Base-by-base conservation (phyloP, 1,284 basidiomycete species). In the Omphalotus olearius region DNA sequence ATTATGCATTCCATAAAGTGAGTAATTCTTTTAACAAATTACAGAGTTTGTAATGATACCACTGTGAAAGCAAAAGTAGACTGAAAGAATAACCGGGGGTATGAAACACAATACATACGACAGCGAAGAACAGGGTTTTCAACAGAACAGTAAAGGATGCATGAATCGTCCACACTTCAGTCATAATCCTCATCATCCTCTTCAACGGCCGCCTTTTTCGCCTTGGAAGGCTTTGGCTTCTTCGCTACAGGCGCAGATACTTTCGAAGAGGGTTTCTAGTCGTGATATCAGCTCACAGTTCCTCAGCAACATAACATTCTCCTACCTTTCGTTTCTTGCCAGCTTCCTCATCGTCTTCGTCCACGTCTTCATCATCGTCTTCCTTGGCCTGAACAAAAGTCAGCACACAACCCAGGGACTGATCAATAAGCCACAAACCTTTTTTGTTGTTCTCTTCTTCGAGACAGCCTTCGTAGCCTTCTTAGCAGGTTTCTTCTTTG, bases 241-340 rank as follows among this genome's bases (percentile, higher is more conserved):
- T 74, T 74, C n/a, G 69, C 60, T 6, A 66, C 44, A 18, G 69
- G 69, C 52, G 70, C 69, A 35, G 64, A 57, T 16, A 65, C 54
- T 41, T 69, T 68, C 23, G 68, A 61, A 26, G 65, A 60, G 7
- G 69, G 64, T 52, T 69, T 70, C 72, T 72, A 23, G 52, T 26
- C 18, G 49, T 4, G 17, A 13, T 17, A 16, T 45, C 23, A 51
- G 40, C 20, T 17, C 11, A 36, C 23, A 28, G 20, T 40, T 23
- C 18, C 44, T 36, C 10, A 26, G 13, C 39, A 11, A 16, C 44
- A 45, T 17, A n/a, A 18, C 50, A 50, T 10, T 3, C 30, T 10
- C 30, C 28, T 62, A 73, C 74, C 68, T 77, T 77, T 56, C 73
- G 72, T 57, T 77, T 78, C 65, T 73, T 76, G 53, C 64, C 64